Percentiles rank a stretch among this genome's conserved stretches.
Conservation (phyloP, 306 rosid genomes). For the Pueraria montana region DNA sequence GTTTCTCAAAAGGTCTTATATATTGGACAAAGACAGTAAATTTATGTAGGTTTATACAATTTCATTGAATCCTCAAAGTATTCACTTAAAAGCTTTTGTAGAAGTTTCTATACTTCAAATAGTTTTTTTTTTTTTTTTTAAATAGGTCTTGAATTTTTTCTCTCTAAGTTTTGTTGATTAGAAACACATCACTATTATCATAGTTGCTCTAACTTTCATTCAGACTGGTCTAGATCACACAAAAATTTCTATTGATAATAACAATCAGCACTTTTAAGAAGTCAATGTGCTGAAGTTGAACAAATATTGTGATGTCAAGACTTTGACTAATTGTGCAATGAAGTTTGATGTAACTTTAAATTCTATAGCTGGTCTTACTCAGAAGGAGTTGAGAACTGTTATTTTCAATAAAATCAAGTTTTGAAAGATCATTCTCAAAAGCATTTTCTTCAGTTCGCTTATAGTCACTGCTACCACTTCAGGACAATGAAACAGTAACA, state of each 20-base stretch:
- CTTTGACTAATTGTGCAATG: background rate
- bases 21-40: too few relatives aligned
- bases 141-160: too few relatives aligned
- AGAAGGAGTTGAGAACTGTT: background rate
- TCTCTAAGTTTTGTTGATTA: background rate
- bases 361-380: background rate
- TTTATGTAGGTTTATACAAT: background rate
- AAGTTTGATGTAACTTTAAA: background rate
- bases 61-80: background rate
- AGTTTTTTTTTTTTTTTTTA: too few relatives aligned
- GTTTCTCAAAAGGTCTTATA: too few relatives aligned
- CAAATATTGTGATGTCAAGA: background rate
- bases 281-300: background rate
- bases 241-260: background rate
- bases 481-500: background rate
- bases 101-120: background rate
- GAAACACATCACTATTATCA: background rate
- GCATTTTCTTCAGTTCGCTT: background rate
- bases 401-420: background rate
- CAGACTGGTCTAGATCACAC: background rate
- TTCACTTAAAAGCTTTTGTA: background rate
- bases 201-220: background rate
- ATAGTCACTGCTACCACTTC: background rate
- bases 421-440: background rate
- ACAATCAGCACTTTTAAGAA: background rate